Conservation (phyloP, 2,329 filamentous ascomycete genomes). For the Cladorrhinum sp. region DNA sequence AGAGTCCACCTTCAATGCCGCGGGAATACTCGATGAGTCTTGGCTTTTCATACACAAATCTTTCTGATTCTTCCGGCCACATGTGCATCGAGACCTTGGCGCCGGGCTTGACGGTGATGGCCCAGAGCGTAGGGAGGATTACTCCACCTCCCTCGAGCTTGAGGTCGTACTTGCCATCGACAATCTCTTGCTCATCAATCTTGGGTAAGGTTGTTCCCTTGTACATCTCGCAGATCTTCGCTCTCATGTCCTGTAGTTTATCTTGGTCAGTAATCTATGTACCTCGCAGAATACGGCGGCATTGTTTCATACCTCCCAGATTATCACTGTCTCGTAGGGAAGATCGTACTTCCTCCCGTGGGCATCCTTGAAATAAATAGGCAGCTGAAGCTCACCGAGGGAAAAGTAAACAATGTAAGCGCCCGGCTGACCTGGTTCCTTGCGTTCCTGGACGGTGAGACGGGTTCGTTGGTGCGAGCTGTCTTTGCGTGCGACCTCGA, state of each 20-base stretch:
- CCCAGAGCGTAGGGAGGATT: not conserved
- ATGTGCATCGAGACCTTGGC: not conserved
- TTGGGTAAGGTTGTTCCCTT: not conserved
- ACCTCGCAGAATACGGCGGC: too few relatives aligned
- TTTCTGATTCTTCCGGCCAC: too few relatives aligned
- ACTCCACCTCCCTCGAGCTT: not conserved
- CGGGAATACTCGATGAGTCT: too few relatives aligned
- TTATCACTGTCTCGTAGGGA: not conserved
- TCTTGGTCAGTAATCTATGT: too few relatives aligned
- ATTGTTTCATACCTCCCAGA: not conserved
- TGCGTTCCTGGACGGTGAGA: not conserved
- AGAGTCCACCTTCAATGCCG: too few relatives aligned
- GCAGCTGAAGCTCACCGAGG: not conserved
- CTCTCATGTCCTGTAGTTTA: too few relatives aligned
- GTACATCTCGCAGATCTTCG: not conserved
- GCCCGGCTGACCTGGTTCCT: not conserved
- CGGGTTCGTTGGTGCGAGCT: not conserved
- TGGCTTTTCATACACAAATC: too few relatives aligned
- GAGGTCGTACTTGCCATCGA: not conserved
- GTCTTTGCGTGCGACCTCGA: not conserved
- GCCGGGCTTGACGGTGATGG: not conserved
- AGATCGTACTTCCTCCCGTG: not conserved
- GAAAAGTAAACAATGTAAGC: not conserved
- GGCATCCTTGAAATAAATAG: not conserved
- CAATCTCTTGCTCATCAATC: too few relatives aligned